Evolutionary conservation across 1,139 yeast species (phyloP), one percentile per base, ranked within the genome.

Genomic region (Nakaseomyces kungkrabaensis): DNA sequence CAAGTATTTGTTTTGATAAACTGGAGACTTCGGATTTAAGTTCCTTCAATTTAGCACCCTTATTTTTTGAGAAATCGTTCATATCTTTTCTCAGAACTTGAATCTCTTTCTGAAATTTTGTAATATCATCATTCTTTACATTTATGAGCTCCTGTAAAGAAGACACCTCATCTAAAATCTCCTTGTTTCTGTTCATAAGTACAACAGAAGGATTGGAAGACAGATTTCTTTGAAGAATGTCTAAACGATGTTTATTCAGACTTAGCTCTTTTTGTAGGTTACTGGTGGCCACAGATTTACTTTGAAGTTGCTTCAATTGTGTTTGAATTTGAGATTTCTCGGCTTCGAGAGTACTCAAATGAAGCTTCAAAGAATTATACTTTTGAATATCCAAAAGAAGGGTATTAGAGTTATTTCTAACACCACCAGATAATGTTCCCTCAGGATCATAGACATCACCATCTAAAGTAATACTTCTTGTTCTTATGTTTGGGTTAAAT

Each of bases 381-480:
- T 78, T 78, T 60, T 85, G 95, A 63, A 90, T 78, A 48, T 78
- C 78, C 7, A 80, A 67, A 51, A 92, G 72, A 4, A 85, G 67
- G 0, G 89, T 78, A 5, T 78, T 73, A 11, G 79, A 74, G 46
- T 60, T 67, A 55, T 75, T 79, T 56, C 92, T 76, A 25, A 95
- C 82, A n/a, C 98, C 98, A 49, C 99, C 99, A 1, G 97, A 86
- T 40, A 94, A 72, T 25, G 95, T 88, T 11, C 99, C 99, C 58
- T 85, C 89, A 0, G 98, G 98, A 63, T 94, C 98, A 68, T 90
- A 94, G 9, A 84, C 77, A 67, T 92, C 98, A 46, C 98, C 99
- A 49, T 90, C 94, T 41, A 86, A 66, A 0, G 99, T 94, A 11
- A 94, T 90, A n/a, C 96, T 84, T 60, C 92, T 80, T 0, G 90